Evolutionary conservation across 176 grass and related monocot species (phyloP), one percentile per base, ranked within the genome.

Genomic region (Olyra latifolia): DNA sequence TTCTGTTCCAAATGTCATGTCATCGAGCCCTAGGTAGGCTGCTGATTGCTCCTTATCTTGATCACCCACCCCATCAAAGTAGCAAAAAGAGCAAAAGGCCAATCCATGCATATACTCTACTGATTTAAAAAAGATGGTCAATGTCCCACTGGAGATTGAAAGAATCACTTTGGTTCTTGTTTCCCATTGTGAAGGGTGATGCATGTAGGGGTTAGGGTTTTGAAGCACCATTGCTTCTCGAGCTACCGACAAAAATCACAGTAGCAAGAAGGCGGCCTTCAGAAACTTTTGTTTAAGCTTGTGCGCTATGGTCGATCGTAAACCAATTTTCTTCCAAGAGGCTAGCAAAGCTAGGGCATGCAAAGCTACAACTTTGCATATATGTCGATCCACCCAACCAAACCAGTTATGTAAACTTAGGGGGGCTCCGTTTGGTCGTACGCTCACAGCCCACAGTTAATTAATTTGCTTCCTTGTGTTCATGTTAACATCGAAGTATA

Each of bases 1-100:
- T 43, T 25, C 19, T 50, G n/a, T 62, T 80, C 55, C 75, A 88
- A 84, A 78, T 84, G 75, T 75, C 87, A 79, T 69, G 54, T 74
- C 50, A 42, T 74, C 43, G 60, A 25, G 22, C 12, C 25, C 30
- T 84, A 53, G 80, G 67, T 69, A 80, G 75, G 52, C 42, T 75
- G 74, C 14, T 75, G 60, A 62, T 84, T 88, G 61, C 53, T 10
- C 23, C 59, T 79, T 74, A 84, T 83, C 58, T 66, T 54, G 32
- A 35, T 35, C 80, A 59, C 74, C 67, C 28, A 40, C 74, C 57
- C 29, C 74, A 88, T 50, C 5, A 83, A 54, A 72, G 40, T 2
- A 82, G 28, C 15, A 73, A 72, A 49, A 5, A 24, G 1, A 29
- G n/a, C n/a, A n/a, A n/a, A n/a, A n/a, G n/a, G n/a, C 29, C 66